Evolutionary conservation across 2,329 filamentous ascomycete species (phyloP).

Genomic region (Akanthomyces muscarius): DNA sequence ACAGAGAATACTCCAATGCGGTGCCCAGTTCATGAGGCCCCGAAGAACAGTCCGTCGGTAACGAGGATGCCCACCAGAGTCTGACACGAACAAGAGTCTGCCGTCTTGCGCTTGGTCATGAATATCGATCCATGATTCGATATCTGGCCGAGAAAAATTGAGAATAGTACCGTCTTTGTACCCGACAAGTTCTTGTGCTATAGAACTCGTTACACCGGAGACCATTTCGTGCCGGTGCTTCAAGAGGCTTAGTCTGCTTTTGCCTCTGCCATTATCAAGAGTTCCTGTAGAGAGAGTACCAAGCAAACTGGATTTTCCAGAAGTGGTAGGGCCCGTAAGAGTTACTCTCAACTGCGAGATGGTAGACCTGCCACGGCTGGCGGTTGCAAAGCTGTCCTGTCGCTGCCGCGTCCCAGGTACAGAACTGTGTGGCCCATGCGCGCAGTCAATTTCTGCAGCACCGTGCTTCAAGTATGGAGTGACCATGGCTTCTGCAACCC

Average conservation of each 20-base stretch:
- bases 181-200: conserved; percentile 89
- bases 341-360: conserved; percentile 81
- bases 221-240: conserved; percentile 92
- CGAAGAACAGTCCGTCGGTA: conserved; percentile 86
- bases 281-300: conserved; percentile 85
- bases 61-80: conserved; percentile 86
- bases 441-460: conserved; percentile 12
- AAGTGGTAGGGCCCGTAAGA: conserved; percentile 81
- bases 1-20: conserved; percentile 88
- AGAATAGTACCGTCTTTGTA: conserved; percentile 63
- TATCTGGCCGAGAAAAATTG: conserved; percentile 82
- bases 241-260: conserved; percentile 79
- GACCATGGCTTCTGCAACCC: conserved; percentile 89
- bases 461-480: conserved; percentile 59
- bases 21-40: conserved; percentile 90
- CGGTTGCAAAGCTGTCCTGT: conserved; percentile 21
- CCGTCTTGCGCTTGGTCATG: conserved; percentile 72
- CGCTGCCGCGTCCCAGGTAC: neutral
- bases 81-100: conserved; percentile 80
- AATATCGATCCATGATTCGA: conserved; percentile 92
- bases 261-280: conserved; percentile 87
- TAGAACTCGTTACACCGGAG: conserved; percentile 88
- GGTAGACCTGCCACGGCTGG: conserved; percentile 45
- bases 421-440: neutral
- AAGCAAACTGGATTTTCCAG: conserved; percentile 86